Evolutionary conservation across 306 rosid species (phyloP), one percentile per base, ranked within the genome.

Genomic region (Casuarina equisetifolia): DNA sequence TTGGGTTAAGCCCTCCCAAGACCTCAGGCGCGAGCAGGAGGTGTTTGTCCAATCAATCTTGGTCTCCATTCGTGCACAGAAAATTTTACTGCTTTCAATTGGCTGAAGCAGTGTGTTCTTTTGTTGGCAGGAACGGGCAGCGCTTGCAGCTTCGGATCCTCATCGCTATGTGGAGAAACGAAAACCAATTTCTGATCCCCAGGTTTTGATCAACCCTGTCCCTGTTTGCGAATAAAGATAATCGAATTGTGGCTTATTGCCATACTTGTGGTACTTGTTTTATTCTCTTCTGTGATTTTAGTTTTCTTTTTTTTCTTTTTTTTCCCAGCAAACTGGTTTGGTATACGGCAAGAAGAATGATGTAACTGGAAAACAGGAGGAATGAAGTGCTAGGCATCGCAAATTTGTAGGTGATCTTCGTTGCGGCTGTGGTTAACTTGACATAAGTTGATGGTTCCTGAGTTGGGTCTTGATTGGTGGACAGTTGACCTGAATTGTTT

Each of bases 1-100:
- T 20, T 95, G 98, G 98, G 80, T 95, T 81, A 95, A 95, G 77
- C 98, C 98, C 54, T 84, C 96, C 0, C 97, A 86, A 76, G 96
- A 94, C 44, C 98, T 94, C 78, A 86, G 85, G 58, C 95, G 97
- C 4, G 78, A 92, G 67, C 97, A 94, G 45, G 84, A 89, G 91
- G 93, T 5, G 79, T 38, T 64, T 36, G 10, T 57, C 45, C 25
- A 20, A 42, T 57, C 45, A 4, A n/a, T 38, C 59, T 5, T 35
- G 5, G 9, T 17, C 6, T n/a, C 42, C 10, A 25, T 43, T 61
- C 20, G 13, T n/a, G 1, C 50, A 20, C 25, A 55, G 32, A 5
- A 40, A 57, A 15, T 15, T 17, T 53, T 10, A 16, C 39, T 42
- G 11, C 54, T 74, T 25, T 50, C 6, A 6, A 36, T 10, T 20